phyloP scores from a whole-genome alignment of 2,329 filamentous ascomycete genomes.

The Pseudogymnoascus sp. region DNA sequence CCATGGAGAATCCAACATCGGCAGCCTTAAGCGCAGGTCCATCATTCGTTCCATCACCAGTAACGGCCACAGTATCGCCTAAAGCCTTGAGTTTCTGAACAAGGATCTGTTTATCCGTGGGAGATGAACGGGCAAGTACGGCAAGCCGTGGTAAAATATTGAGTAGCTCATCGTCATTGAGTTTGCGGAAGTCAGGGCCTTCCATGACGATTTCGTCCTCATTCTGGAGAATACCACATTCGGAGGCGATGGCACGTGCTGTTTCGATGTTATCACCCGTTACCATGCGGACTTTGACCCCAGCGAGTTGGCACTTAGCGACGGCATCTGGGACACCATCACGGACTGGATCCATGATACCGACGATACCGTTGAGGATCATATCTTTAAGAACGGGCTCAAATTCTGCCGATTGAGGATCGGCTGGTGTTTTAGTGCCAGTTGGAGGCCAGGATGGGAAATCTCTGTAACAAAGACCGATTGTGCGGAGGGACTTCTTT shows the following conservation, averaged over 20 bases:
- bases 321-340: conserved; percentile 68
- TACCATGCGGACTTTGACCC: conserved; percentile 71
- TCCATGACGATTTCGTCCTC: conserved; percentile 64
- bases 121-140: conserved; percentile 65
- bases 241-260: conserved; percentile 67
- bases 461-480: conserved; percentile 62
- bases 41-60: conserved; percentile 77
- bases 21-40: conserved; percentile 72
- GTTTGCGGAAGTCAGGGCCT: conserved; percentile 67
- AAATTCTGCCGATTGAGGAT: conserved; percentile 53
- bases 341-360: conserved; percentile 74
- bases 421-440: conserved; percentile 20
- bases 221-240: conserved; percentile 63
- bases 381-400: conserved; percentile 43
- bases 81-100: conserved; percentile 63
- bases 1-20: conserved; percentile 81
- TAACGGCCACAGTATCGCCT: conserved; percentile 72
- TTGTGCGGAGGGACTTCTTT: conserved; percentile 58
- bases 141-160: conserved; percentile 60
- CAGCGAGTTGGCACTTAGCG: conserved; percentile 62
- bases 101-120: conserved; percentile 67
- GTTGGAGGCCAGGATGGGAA: conserved; percentile 56
- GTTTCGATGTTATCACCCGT: conserved; percentile 77
- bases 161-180: conserved; percentile 56
- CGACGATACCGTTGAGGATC: conserved; percentile 61